Conservation (phyloP, 495 filamentous ascomycete genomes). For the Neurospora sublineolata region DNA sequence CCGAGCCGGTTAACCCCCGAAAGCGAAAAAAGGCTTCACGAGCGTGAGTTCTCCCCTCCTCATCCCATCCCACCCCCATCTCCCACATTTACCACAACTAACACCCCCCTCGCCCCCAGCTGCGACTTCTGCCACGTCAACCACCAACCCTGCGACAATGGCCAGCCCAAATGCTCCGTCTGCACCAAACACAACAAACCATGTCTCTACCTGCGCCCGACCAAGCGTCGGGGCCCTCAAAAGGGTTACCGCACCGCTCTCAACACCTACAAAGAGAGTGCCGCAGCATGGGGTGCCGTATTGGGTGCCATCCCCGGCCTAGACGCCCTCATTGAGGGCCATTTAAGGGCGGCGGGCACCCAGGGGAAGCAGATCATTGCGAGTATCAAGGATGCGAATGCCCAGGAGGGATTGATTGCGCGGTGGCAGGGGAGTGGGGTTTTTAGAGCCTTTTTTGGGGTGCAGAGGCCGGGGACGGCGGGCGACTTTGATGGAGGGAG, state of each 20-base stretch:
- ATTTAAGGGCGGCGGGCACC: conserved; percentile 11
- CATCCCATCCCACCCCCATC: neutral
- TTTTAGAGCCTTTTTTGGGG: conserved; percentile 24
- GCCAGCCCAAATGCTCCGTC: conserved; percentile 25
- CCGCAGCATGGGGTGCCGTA: conserved; percentile 28
- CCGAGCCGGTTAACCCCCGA: conserved; percentile 24
- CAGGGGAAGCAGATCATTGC: conserved; percentile 16
- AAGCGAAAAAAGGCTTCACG: conserved; percentile 30
- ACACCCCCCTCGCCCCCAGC: conserved; percentile 5
- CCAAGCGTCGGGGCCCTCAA: conserved; percentile 26
- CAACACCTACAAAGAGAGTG: conserved; percentile 30
- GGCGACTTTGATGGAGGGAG: conserved; percentile 1
- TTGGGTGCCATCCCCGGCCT: conserved; percentile 25
- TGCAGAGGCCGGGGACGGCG: conserved; percentile 1
- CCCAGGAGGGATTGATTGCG: conserved; percentile 22
- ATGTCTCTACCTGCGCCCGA: conserved; percentile 25
- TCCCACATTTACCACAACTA: neutral
- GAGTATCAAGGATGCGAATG: conserved; percentile 23
- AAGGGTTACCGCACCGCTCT: conserved; percentile 28
- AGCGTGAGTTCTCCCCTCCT: conserved; percentile 15
- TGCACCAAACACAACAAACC: conserved; percentile 28
- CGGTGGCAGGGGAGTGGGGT: conserved; percentile 25
- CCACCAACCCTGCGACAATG: conserved; percentile 30
- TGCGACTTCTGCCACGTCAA: conserved; percentile 31
- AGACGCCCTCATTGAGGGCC: conserved; percentile 25